Conservation (phyloP, 2,329 filamentous ascomycete genomes). For the Calonectria leucothoes region DNA sequence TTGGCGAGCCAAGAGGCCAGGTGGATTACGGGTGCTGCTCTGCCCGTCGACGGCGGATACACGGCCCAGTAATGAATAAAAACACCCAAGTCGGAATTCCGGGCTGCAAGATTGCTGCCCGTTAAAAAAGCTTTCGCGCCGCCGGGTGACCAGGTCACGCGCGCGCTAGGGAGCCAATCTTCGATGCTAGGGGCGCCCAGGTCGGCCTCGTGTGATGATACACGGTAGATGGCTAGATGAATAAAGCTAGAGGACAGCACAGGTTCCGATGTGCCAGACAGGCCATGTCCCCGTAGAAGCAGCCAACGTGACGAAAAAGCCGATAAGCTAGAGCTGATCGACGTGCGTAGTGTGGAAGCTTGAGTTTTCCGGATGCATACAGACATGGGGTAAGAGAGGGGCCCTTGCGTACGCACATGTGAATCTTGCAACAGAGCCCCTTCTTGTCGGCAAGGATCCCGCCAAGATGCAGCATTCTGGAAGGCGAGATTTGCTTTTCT, state of each 20-base stretch:
- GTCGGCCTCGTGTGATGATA: not conserved
- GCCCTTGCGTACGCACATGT: not conserved
- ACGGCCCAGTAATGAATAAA: constrained; percentile 50
- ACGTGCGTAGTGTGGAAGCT: not conserved
- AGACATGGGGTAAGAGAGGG: no score
- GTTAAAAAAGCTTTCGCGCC: not conserved
- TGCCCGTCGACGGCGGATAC: constrained; percentile 55
- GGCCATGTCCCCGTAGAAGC: not conserved
- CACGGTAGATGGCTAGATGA: not conserved
- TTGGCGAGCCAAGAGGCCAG: constrained; percentile 51
- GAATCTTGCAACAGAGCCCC: not conserved
- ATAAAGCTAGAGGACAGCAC: not conserved
- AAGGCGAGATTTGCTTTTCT: not conserved
- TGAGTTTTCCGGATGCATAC: not conserved
- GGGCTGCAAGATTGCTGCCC: not conserved
- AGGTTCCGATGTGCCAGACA: not conserved
- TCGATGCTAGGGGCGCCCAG: not conserved
- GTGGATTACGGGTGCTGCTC: constrained; percentile 54
- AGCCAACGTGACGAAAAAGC: not conserved
- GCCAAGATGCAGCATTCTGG: not conserved
- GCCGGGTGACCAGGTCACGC: not conserved
- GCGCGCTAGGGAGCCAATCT: not conserved
- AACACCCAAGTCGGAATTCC: not conserved
- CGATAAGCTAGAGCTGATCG: not conserved
- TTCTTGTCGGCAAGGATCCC: not conserved